phyloP scores from a whole-genome alignment of 78 protist species.

The Protostelium mycophagum region DNA sequence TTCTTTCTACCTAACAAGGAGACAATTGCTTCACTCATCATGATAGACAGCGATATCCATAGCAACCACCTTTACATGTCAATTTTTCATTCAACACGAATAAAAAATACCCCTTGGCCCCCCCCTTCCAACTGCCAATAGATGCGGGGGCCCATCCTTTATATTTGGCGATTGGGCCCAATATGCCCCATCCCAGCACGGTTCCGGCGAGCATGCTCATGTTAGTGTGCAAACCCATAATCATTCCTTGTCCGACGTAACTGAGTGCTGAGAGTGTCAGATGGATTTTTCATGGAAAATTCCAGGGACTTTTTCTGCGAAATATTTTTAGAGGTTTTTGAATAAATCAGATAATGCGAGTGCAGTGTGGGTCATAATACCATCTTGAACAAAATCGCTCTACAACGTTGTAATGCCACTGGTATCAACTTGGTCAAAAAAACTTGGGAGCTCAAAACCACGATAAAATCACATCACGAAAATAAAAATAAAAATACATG shows the following conservation, averaged over 20 bases:
- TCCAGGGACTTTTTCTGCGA: no score
- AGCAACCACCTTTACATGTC: slow-evolving; percentile 50
- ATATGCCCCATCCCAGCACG: slow-evolving; percentile 66
- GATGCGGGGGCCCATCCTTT: slow-evolving; percentile 39
- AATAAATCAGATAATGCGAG: no score
- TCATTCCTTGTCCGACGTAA: slow-evolving; percentile 81
- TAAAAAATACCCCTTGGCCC: slow-evolving; percentile 23
- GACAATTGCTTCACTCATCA: slow-evolving; percentile 60
- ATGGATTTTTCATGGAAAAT: neutral
- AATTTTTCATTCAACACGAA: neutral
- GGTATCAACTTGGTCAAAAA: no score
- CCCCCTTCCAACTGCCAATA: neutral
- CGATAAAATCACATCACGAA: neutral
- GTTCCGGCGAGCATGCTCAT: slow-evolving; percentile 55
- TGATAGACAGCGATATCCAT: slow-evolving; percentile 73
- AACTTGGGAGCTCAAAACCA: no score
- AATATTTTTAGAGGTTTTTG: no score
- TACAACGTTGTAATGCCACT: no score
- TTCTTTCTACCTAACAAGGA: slow-evolving; percentile 15
- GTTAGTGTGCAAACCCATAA: slow-evolving; percentile 75
- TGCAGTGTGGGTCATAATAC: no score
- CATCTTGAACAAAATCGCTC: no score
- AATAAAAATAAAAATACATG: slow-evolving; percentile 4
- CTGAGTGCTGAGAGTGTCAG: slow-evolving; percentile 10
- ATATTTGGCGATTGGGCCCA: slow-evolving; percentile 67